Percentiles rank a stretch among this genome's conserved stretches.
Conservation (phyloP, 2,329 filamentous ascomycete species). For the Eutypa lata region DNA sequence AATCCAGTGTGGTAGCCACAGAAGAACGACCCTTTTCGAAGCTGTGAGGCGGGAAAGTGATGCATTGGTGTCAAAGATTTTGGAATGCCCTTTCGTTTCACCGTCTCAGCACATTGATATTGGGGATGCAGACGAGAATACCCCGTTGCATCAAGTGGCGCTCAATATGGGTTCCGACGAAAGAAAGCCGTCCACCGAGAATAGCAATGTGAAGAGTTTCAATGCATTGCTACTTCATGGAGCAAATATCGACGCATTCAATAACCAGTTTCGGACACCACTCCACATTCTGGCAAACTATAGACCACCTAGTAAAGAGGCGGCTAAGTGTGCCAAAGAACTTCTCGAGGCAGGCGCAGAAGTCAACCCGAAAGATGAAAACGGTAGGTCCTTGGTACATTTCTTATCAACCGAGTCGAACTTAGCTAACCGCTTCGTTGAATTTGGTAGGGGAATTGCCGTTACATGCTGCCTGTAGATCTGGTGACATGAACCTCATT, state of each 20-base stretch:
- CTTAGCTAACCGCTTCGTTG: neutral
- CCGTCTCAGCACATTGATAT: neutral
- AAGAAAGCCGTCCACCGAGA: neutral
- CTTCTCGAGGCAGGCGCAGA: neutral
- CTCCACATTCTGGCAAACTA: neutral
- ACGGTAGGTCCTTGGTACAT: neutral
- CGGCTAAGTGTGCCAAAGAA: neutral
- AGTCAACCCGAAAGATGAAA: neutral
- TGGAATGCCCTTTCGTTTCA: neutral
- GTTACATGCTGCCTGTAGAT: neutral
- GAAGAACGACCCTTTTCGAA: neutral
- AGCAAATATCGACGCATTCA: neutral
- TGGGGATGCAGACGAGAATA: neutral
- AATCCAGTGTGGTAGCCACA: neutral
- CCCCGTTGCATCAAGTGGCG: neutral
- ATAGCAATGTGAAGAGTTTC: neutral
- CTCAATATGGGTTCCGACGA: no score
- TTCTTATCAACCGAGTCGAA: neutral
- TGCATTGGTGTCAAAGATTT: neutral
- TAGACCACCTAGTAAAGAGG: neutral
- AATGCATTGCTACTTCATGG: neutral
- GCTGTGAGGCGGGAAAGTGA: neutral
- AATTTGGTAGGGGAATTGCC: neutral
- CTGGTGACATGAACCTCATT: neutral
- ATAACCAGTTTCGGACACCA: neutral